Conservation (phyloP, 2,329 filamentous ascomycete genomes). For the Pseudovirgaria hyperparasitica region DNA sequence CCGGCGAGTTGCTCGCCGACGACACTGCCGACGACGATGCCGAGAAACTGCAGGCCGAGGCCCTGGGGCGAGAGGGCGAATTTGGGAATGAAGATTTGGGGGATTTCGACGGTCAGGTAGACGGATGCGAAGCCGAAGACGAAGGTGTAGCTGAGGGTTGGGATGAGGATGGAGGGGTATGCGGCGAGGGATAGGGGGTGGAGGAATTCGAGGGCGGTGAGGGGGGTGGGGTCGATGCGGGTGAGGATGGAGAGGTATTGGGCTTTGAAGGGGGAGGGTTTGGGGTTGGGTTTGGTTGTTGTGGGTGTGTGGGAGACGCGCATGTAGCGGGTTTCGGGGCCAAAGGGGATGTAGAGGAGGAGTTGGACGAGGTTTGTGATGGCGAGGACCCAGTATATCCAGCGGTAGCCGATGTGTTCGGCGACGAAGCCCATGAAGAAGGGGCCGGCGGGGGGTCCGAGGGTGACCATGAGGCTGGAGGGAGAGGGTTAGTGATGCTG, state of each 20-base stretch:
- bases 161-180: slow-evolving; percentile 37
- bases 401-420: slow-evolving; percentile 39
- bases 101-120: slow-evolving; percentile 45
- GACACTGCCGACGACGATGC: slow-evolving; percentile 43
- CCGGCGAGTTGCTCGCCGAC: slow-evolving; percentile 48
- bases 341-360: slow-evolving; percentile 42
- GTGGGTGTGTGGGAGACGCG: slow-evolving; percentile 24
- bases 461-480: slow-evolving; percentile 30
- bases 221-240: slow-evolving; percentile 40
- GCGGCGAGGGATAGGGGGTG: slow-evolving; percentile 35
- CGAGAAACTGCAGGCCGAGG: slow-evolving; percentile 45
- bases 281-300: slow-evolving; percentile 27
- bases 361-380: slow-evolving; percentile 40
- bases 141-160: slow-evolving; percentile 42
- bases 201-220: slow-evolving; percentile 38
- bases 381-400: slow-evolving; percentile 47
- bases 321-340: slow-evolving; percentile 43
- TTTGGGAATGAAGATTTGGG: slow-evolving; percentile 42
- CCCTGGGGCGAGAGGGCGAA: slow-evolving; percentile 46
- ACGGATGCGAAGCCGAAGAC: slow-evolving; percentile 43
- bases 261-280: slow-evolving; percentile 31
- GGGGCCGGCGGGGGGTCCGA: slow-evolving; percentile 33
- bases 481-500: not conserved
- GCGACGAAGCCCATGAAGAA: slow-evolving; percentile 35
- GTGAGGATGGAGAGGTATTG: slow-evolving; percentile 29